Conservation (phyloP, 179 eudicot genomes). For the Sideroxylon spinosum region DNA sequence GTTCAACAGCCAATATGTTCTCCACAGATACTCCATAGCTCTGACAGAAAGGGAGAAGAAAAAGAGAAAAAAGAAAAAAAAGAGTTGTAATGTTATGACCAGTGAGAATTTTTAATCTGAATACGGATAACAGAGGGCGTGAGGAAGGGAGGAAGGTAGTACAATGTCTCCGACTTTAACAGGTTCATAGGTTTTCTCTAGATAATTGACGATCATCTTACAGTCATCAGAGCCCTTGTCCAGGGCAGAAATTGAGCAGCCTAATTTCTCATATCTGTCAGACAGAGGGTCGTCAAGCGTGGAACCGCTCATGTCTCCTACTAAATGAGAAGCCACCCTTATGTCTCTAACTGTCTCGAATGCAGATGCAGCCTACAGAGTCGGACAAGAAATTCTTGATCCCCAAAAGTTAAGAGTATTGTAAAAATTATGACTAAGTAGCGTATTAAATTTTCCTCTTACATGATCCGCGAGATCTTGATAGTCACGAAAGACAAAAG, state of each 20-base stretch:
- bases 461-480: conserved; percentile 76
- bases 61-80: background rate
- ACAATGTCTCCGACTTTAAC: conserved; percentile 68
- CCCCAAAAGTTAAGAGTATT: background rate
- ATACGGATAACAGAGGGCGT: background rate
- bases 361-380: conserved; percentile 57
- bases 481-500: conserved; percentile 51
- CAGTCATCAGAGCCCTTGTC: conserved; percentile 63
- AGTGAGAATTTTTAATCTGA: background rate
- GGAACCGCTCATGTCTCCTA: conserved; percentile 71
- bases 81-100: background rate
- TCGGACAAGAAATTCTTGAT: background rate
- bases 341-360: conserved; percentile 66
- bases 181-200: conserved; percentile 77
- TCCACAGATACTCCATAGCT: conserved; percentile 69
- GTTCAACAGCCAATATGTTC: conserved; percentile 56
- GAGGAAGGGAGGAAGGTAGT: conserved; percentile 11
- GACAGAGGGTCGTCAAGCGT: conserved; percentile 72
- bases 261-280: conserved; percentile 55
- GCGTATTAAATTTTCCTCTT: background rate
- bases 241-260: conserved; percentile 49
- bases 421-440: too few relatives aligned
- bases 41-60: conserved; percentile 22
- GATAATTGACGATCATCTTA: conserved; percentile 65
- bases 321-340: conserved; percentile 58